Evolutionary conservation across 768 basidiomycete genomes (phyloP).

Genomic region (Saitozyma sp.): DNA sequence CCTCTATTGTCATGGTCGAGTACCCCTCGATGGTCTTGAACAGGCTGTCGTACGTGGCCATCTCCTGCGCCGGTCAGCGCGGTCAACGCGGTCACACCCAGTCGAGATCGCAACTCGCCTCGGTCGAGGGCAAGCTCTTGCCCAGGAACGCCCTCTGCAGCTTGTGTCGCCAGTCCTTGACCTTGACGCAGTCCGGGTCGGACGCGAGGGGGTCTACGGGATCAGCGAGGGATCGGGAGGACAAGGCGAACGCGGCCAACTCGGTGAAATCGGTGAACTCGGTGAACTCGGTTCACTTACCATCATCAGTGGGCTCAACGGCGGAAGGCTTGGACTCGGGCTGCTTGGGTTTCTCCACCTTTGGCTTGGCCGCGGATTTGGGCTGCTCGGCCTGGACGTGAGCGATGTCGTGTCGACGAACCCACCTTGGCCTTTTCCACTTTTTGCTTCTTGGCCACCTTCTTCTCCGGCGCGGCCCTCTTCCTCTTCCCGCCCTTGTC

Average conservation of each 20-base stretch:
- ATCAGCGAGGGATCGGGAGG: constrained; percentile 18
- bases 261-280: constrained; percentile 5
- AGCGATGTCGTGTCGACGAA: background rate
- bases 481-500: constrained; percentile 68
- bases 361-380: constrained; percentile 47
- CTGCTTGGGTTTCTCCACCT: constrained; percentile 60
- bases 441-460: constrained; percentile 65
- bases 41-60: constrained; percentile 68
- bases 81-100: background rate
- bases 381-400: background rate
- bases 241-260: background rate
- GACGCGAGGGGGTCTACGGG: constrained; percentile 56
- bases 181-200: constrained; percentile 69
- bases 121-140: constrained; percentile 64
- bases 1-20: constrained; percentile 72
- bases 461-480: constrained; percentile 65
- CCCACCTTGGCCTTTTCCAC: constrained; percentile 70
- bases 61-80: constrained; percentile 60
- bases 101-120: constrained; percentile 29
- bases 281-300: constrained; percentile 54
- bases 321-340: constrained; percentile 54
- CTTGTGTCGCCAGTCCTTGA: constrained; percentile 88
- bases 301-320: constrained; percentile 61
- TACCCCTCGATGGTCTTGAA: constrained; percentile 77
- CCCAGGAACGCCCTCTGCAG: constrained; percentile 83